Evolutionary conservation across 768 basidiomycete genomes (phyloP).

Genomic region (Kwoniella heveanensis): DNA sequence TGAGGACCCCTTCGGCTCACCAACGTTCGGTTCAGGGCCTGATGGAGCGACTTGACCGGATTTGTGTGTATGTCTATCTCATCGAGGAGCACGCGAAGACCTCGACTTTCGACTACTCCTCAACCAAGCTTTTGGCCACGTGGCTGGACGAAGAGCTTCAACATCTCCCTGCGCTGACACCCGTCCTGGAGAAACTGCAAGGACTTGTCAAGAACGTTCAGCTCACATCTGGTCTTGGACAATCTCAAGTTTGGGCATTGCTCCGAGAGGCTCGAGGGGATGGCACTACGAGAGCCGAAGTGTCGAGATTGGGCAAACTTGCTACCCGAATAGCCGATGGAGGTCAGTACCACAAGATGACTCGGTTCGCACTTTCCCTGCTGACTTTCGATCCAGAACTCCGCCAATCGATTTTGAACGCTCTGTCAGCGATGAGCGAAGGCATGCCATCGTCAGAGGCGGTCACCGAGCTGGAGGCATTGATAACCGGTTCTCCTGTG

Average conservation of each 20-base stretch:
- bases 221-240: conserved; percentile 70
- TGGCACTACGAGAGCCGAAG: neutral
- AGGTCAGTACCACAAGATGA: too few relatives aligned
- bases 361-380: too few relatives aligned
- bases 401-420: conserved; percentile 21
- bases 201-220: conserved; percentile 62
- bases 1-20: too few relatives aligned
- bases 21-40: conserved; percentile 4
- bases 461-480: conserved; percentile 7
- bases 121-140: conserved; percentile 64
- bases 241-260: conserved; percentile 71
- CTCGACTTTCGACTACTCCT: conserved; percentile 67
- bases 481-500: conserved; percentile 12
- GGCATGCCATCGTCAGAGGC: neutral
- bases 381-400: conserved; percentile 19
- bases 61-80: conserved; percentile 43
- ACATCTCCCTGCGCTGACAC: conserved; percentile 20
- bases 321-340: conserved; percentile 7
- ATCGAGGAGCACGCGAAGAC: conserved; percentile 59
- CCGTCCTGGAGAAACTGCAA: conserved; percentile 32
- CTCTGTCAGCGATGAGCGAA: conserved; percentile 19
- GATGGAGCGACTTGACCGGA: conserved; percentile 28
- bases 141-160: conserved; percentile 62
- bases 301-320: conserved; percentile 5
- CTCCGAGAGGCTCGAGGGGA: conserved; percentile 34